Evolutionary conservation across 306 rosid species (phyloP), one percentile per base, ranked within the genome.

Genomic region (Dryas alaskensis): DNA sequence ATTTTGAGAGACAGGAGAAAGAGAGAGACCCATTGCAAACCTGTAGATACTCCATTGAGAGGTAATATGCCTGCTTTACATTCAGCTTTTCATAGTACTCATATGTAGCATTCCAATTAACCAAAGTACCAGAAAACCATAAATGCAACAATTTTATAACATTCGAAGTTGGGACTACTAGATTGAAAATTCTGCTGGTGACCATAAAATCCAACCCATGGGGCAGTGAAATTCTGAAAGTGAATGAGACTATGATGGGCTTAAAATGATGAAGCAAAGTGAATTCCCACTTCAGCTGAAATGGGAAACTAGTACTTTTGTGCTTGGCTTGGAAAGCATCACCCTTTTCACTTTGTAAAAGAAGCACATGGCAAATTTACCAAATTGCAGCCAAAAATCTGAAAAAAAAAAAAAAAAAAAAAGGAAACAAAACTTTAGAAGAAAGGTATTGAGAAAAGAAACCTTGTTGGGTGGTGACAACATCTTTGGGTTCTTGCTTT

Each of bases 41-140:
- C 99, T 92, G 96, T 46, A 94, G 87, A 84, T 85, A 94, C 46
- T 94, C 99, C 99, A 94, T 94, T n/a, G 97, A 94, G 81, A 94
- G 88, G 84, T 92, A 92, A 84, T 92, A 94, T 71, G 99, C 97
- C 83, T 89, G 96, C 87, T 94, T 94, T 67, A 81, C 92, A 79
- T 94, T 87, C 84, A 84, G 57, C 70, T 60, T 88, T 64, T 89
- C 97, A 69, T 86, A 76, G 80, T 83, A 86, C 75, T 89, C 92
- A 82, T 89, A 88, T 49, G 97, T 92, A 40, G 85, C 85, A 75
- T 94, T 94, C 97, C 95, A 92, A 83, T 86, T 92, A 71, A 76
- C 72, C 79, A 60, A 79, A 73, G 77, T 57, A 43, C 76, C 75
- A 73, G 84, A 54, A 77, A 74, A 65, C 72, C 81, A 92, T 86